A percentile compares a stretch with the other conserved stretches of the same genome.
phyloP scores from a whole-genome alignment of 495 filamentous ascomycete genomes.

The Chaetomium tenue region DNA sequence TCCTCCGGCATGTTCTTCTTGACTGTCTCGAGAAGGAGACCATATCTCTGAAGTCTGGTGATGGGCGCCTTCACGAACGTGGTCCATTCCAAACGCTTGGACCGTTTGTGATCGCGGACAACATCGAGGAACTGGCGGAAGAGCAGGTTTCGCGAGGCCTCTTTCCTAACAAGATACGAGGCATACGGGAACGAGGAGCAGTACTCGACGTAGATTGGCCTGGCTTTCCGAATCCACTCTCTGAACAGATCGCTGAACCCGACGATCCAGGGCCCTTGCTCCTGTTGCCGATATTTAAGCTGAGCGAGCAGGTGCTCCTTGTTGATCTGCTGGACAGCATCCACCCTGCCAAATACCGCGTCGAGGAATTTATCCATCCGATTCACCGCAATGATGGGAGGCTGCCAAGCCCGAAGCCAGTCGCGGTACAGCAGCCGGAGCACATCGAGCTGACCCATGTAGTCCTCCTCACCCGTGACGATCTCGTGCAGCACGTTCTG shows the following conservation, averaged over 20 bases:
- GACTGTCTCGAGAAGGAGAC: slow-evolving; percentile 77
- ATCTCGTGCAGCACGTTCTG: slow-evolving; percentile 97
- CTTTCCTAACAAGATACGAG: slow-evolving; percentile 76
- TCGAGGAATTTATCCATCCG: slow-evolving; percentile 72
- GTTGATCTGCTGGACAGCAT: slow-evolving; percentile 85
- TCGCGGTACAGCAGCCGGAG: slow-evolving; percentile 85
- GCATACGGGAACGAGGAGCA: slow-evolving; percentile 84
- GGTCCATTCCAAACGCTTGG: slow-evolving; percentile 85
- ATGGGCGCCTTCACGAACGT: slow-evolving; percentile 93
- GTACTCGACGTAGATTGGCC: slow-evolving; percentile 85
- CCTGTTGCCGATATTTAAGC: slow-evolving; percentile 94
- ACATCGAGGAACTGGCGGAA: slow-evolving; percentile 85
- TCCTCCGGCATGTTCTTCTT: slow-evolving; percentile 80
- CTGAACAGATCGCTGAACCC: slow-evolving; percentile 97
- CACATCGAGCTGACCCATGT: slow-evolving; percentile 82
- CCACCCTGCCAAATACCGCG: slow-evolving; percentile 87
- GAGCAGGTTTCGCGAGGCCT: slow-evolving; percentile 76
- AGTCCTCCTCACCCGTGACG: slow-evolving; percentile 87
- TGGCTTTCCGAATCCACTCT: slow-evolving; percentile 97
- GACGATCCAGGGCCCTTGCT: slow-evolving; percentile 90
- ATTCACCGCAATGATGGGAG: slow-evolving; percentile 74
- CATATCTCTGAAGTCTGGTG: slow-evolving; percentile 87
- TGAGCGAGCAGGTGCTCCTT: slow-evolving; percentile 93
- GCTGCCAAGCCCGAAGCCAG: slow-evolving; percentile 66
- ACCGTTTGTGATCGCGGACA: slow-evolving; percentile 73